These are phyloP conservation scores for Phytophthora sp. DNA, from an alignment of 352 stramenopile genomes.

Conservation along the genomic window DNA sequence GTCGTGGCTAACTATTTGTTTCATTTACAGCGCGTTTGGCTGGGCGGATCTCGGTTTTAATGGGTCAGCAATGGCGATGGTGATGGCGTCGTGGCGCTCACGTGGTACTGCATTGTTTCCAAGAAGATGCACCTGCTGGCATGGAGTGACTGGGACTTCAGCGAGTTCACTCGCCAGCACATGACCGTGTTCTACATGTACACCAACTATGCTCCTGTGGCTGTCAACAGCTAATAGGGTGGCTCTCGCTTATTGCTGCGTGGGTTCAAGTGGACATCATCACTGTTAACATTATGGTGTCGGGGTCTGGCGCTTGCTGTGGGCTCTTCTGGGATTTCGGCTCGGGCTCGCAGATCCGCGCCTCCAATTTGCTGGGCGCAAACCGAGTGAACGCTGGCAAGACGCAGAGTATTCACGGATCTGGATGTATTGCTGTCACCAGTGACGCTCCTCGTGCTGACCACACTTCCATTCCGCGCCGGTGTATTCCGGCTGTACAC, in stretches of 20 bases:
- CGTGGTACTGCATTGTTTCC: conserved; percentile 39
- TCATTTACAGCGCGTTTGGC: conserved; percentile 35
- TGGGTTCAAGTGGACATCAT: conserved; percentile 34
- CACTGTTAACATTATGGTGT: conserved; percentile 34
- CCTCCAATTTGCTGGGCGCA: conserved; percentile 33
- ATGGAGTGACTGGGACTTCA: conserved; percentile 33
- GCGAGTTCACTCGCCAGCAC: conserved; percentile 33
- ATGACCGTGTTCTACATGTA: conserved; percentile 40
- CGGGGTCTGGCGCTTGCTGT: conserved; percentile 37
- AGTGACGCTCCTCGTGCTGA: conserved; percentile 29
- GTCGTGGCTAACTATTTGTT: conserved; percentile 31
- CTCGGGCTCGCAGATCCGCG: conserved; percentile 35
- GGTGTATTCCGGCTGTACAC: conserved; percentile 40
- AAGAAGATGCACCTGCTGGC: conserved; percentile 36
- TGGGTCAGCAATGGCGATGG: conserved; percentile 27
- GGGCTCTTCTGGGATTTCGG: conserved; percentile 39
- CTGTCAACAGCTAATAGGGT: conserved; percentile 37
- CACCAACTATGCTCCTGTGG: conserved; percentile 33
- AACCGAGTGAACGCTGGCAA: conserved; percentile 35
- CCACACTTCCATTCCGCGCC: conserved; percentile 28
- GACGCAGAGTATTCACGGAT: conserved; percentile 32
- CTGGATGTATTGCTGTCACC: conserved; percentile 31
- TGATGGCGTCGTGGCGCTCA: conserved; percentile 23
- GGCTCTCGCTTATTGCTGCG: conserved; percentile 30
- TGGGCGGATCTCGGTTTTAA: conserved; percentile 32